Base-by-base conservation (phyloP, 306 rosid genomes). In the Urtica urens region DNA sequence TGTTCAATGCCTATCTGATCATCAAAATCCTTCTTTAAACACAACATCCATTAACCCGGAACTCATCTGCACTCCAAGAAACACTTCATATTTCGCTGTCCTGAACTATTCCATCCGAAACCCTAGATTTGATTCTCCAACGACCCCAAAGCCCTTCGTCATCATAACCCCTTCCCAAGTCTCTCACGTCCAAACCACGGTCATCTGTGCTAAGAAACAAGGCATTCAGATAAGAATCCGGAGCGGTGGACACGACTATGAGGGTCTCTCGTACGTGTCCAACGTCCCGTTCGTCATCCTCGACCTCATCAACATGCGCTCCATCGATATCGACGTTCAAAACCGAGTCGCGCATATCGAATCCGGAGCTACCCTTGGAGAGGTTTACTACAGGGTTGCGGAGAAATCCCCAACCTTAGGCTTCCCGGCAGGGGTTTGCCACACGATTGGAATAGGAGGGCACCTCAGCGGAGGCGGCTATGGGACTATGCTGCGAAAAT, bases 191-290 rank as follows among this genome's bases (percentile, higher is more conserved):
- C n/a, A 18, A 2, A 25, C 21, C 49, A 29, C 49, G 17, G 25
- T 45, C 3, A 3, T 45, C 11, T 23, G 28, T 29, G 17, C 49
- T 10, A 27, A 10, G 6, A 18, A 45, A 15, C 21, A 15, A 16
- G 3, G 14, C 13, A 14, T 23, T 8, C 49, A 3, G 9, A 45
- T 45, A 8, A 21, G 14, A 8, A 10, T 45, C 49, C 49, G 49
- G 29, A 13, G 21, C 49, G 44, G 44, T 22, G 44, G 44, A 7
- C 44, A 39, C 44, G n/a, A n/a, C n/a, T n/a, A n/a, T n/a, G n/a
- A 45, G 3, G 49, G 30, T 29, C 7, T 10, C 20, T 45, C 49
- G 4, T 45, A 15, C 49, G 49, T 45, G 28, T 7, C 49, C 29
- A 18, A 15, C 1, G 1, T 29, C n/a, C 49, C 49, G 10, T 45